Evolutionary conservation across 805 yeast genomes (phyloP).

Genomic region (Candida peoriensis): DNA sequence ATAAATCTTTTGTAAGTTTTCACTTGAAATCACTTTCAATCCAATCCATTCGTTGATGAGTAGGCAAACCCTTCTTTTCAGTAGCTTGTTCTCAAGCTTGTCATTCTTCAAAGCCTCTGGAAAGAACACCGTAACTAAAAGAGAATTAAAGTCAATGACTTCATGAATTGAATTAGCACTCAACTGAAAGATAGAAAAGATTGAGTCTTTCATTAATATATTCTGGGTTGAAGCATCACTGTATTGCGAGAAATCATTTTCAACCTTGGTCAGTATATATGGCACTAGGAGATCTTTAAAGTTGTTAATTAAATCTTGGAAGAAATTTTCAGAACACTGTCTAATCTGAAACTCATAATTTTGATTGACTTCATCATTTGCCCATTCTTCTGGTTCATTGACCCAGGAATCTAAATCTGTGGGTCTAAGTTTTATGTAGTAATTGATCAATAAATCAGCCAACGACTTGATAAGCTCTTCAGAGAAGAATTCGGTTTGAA

Average conservation of each 20-base stretch:
- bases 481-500: slow-evolving; percentile 54
- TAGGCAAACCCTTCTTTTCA: slow-evolving; percentile 72
- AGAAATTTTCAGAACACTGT: slow-evolving; percentile 84
- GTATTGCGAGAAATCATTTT: slow-evolving; percentile 30
- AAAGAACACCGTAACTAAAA: slow-evolving; percentile 55
- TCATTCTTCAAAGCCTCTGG: slow-evolving; percentile 49
- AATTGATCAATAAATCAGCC: slow-evolving; percentile 61
- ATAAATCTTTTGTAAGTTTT: slow-evolving; percentile 55
- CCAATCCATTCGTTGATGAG: slow-evolving; percentile 79
- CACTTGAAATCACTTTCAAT: slow-evolving; percentile 51
- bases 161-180: slow-evolving; percentile 63
- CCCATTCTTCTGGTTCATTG: slow-evolving; percentile 90
- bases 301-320: slow-evolving; percentile 62
- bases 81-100: slow-evolving; percentile 49
- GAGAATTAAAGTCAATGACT: slow-evolving; percentile 60
- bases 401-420: slow-evolving; percentile 78
- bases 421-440: slow-evolving; percentile 72
- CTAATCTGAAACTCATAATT: slow-evolving; percentile 82
- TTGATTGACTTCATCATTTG: slow-evolving; percentile 68
- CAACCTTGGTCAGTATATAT: slow-evolving; percentile 56
- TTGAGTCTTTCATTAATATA: slow-evolving; percentile 69
- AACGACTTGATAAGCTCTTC: slow-evolving; percentile 50
- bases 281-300: slow-evolving; percentile 53
- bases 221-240: slow-evolving; percentile 36
- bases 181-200: slow-evolving; percentile 76